Base-by-base conservation (phyloP, 169 alveolate genomes). In the Eimeria zaria region DNA sequence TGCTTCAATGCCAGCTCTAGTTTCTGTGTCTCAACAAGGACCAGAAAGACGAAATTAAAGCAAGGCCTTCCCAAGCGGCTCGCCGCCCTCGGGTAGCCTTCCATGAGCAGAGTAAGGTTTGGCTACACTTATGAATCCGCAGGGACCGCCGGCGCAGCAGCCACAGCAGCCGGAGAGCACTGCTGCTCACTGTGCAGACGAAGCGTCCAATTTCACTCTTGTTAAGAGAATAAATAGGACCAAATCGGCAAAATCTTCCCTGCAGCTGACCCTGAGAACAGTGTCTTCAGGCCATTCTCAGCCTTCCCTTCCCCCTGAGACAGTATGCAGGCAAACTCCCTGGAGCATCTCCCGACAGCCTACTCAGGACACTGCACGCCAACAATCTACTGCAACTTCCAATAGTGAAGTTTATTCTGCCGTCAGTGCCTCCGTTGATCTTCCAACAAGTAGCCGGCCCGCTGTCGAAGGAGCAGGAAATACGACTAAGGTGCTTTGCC, bases 111-210 rank as follows among this genome's bases (percentile, higher is more conserved):
- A 30, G 78, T 33, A 69, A 30, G 46, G 48, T 24, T 30, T 30
- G 78, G 78, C 78, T 69, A 2, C 48, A 27, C 78, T 12, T 69
- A 69, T 69, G 78, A 30, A 69, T 69, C 78, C 78, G 2, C 78
- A 33, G 78, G 20, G 27, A 69, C 78, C 44, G 78, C 78, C 48
- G 48, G 78, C 11, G 20, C 78, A 69, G 48, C 48, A 69, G 20
- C 78, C 78, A 30, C 78, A 33, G 48, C 78, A 69, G 78, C 78
- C n/a, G 48, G 78, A 33, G 44, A 44, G 33, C 24, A 69, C 24
- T 2, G 46, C 48, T 69, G 78, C 48, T 3, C 2, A 33, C 12
- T 69, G 48, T 69, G 44, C 48, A 33, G 33, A 69, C 78, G 24
- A 6, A 14, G 78, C n/a, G 20, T 22, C 48, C 48, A 8, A 22